These are phyloP conservation scores for Eucalyptus camaldulensis DNA, from an alignment of 345 rosid species.

Conservation along the genomic window DNA sequence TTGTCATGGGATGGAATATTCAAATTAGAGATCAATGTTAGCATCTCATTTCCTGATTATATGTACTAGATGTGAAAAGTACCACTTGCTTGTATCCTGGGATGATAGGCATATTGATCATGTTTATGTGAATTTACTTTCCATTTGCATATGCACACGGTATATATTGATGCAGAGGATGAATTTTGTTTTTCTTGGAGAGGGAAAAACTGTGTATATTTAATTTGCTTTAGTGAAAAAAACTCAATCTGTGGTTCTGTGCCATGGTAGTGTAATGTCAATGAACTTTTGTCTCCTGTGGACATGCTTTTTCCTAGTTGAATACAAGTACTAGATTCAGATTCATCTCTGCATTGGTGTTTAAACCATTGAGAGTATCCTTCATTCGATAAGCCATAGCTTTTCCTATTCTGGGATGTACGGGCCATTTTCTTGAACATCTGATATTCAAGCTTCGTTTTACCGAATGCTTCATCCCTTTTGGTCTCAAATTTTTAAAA, in stretches of 20 bases:
- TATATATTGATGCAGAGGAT: not conserved
- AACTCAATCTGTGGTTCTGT: not conserved
- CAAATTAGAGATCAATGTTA: not conserved
- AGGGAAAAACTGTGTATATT: not conserved
- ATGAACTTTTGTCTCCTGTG: not conserved
- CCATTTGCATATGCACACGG: not conserved
- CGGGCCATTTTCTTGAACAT: not conserved
- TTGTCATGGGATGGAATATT: not conserved
- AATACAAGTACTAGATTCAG: not conserved
- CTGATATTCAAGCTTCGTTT: not conserved
- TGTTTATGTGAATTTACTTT: not conserved
- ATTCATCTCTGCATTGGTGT: not conserved
- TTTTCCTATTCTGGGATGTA: not conserved
- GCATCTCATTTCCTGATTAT: not conserved
- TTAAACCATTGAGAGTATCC: not conserved
- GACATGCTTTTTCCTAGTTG: not conserved
- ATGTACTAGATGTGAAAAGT: not conserved
- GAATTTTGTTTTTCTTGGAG: not conserved
- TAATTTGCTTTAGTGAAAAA: not conserved
- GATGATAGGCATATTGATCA: not conserved
- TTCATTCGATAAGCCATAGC: not conserved
- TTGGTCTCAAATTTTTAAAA: not conserved
- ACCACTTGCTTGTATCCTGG: not conserved
- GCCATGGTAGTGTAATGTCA: not conserved
- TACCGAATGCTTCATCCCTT: not conserved